These are phyloP conservation scores for Trametes pubescens DNA, from an alignment of 1,284 basidiomycete genomes.

Conservation along the genomic window DNA sequence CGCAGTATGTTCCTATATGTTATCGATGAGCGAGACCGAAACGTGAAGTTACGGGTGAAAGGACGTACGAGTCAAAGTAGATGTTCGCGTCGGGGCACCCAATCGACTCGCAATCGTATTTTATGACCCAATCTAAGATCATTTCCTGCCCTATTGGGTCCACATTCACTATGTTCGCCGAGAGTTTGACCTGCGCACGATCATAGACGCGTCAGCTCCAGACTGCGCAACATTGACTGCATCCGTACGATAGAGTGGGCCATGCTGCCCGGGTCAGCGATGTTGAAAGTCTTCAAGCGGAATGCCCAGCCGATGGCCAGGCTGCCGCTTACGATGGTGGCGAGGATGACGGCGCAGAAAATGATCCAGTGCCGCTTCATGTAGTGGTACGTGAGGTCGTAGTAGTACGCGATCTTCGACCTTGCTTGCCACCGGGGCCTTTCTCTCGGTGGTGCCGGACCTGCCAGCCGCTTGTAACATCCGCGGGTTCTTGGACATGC, in stretches of 20 bases:
- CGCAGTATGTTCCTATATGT: conserved; percentile 28
- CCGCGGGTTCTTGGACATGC: neutral
- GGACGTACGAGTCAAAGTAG: conserved; percentile 35
- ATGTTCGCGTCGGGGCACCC: conserved; percentile 33
- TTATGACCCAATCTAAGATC: conserved; percentile 33
- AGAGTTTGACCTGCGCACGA: conserved; percentile 23
- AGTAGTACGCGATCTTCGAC: conserved; percentile 4
- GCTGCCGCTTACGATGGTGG: conserved; percentile 20
- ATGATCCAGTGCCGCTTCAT: conserved; percentile 17
- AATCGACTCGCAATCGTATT: conserved; percentile 22
- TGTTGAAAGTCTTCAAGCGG: conserved; percentile 29
- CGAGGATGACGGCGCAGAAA: conserved; percentile 16
- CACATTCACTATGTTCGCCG: conserved; percentile 32
- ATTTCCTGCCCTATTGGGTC: conserved; percentile 31
- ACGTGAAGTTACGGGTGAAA: too few species aligned
- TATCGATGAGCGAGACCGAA: neutral
- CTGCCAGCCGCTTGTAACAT: neutral
- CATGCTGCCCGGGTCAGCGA: conserved; percentile 17
- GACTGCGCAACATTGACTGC: neutral
- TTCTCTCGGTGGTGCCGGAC: neutral
- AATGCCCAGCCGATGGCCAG: conserved; percentile 33
- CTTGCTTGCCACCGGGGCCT: neutral
- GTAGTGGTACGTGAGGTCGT: conserved; percentile 12
- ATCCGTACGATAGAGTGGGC: conserved; percentile 20
- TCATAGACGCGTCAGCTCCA: neutral